Conservation (phyloP, 139 green algal species). For the Asterochloris erici region DNA sequence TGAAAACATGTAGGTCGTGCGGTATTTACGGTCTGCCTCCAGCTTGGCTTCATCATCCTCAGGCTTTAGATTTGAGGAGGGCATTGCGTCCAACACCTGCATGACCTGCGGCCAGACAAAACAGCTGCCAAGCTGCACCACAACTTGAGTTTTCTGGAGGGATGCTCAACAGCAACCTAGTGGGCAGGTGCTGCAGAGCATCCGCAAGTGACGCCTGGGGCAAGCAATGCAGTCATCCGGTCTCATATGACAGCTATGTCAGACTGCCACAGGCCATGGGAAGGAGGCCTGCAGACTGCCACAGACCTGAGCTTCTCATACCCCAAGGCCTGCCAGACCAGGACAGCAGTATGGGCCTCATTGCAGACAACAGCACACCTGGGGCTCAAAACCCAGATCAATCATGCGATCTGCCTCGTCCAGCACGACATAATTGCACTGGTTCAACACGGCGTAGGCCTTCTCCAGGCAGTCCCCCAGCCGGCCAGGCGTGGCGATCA, state of each 20-base stretch:
- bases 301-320: not conserved
- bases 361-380: slow-evolving; percentile 40
- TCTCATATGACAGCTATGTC: too few relatives aligned
- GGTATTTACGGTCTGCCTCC: slow-evolving; percentile 70
- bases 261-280: not conserved
- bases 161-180: too few relatives aligned
- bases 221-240: too few relatives aligned
- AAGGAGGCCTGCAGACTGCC: not conserved
- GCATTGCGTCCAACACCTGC: slow-evolving; percentile 91
- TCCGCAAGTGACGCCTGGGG: too few relatives aligned
- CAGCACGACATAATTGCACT: slow-evolving; percentile 99
- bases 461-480: slow-evolving; percentile 95
- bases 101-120: slow-evolving; percentile 41
- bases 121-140: too few relatives aligned
- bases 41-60: slow-evolving; percentile 75
- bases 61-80: slow-evolving; percentile 85
- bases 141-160: too few relatives aligned
- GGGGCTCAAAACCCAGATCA: slow-evolving; percentile 97
- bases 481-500: slow-evolving; percentile 96
- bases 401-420: slow-evolving; percentile 99
- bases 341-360: not conserved
- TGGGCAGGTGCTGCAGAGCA: too few relatives aligned
- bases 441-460: slow-evolving; percentile 93
- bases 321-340: not conserved
- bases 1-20: slow-evolving; percentile 99